phyloP scores from a whole-genome alignment of 345 rosid species.

The Aquilaria malaccensis region DNA sequence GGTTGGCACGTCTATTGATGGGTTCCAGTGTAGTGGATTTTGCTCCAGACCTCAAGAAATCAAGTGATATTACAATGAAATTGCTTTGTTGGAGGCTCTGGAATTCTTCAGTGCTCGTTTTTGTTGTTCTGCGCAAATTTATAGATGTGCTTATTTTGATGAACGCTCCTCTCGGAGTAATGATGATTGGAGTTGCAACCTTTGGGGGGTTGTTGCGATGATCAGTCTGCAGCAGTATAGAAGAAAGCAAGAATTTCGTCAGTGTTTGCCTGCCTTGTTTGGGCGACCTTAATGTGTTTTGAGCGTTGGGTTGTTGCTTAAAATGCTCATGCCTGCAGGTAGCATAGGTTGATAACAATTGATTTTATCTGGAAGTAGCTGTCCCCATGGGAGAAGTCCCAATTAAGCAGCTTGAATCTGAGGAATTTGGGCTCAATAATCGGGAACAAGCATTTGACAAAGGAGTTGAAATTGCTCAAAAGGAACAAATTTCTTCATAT shows the following conservation, averaged over 20 bases:
- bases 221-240: conserved; percentile 52
- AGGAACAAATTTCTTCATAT: conserved; percentile 11
- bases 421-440: conserved; percentile 19
- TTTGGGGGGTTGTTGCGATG: conserved; percentile 53
- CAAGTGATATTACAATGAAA: conserved; percentile 44
- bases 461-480: conserved; percentile 2
- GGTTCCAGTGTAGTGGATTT: conserved; percentile 44
- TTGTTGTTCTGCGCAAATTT: conserved; percentile 27
- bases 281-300: conserved; percentile 31
- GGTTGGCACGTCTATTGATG: conserved; percentile 47
- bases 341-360: conserved; percentile 23
- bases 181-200: conserved; percentile 57
- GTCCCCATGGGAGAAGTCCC: conserved; percentile 35
- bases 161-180: conserved; percentile 51
- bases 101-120: conserved; percentile 37
- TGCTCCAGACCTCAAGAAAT: conserved; percentile 44
- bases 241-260: conserved; percentile 57
- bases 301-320: conserved; percentile 32
- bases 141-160: conserved; percentile 46
- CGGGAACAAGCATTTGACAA: conserved; percentile 11
- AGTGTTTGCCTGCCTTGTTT: conserved; percentile 57
- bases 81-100: conserved; percentile 49
- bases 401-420: conserved; percentile 11
- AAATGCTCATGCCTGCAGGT: conserved; percentile 52
- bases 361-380: conserved; percentile 15